Conservation (phyloP, 2,329 filamentous ascomycete genomes). For the Paramyrothecium roridum region DNA sequence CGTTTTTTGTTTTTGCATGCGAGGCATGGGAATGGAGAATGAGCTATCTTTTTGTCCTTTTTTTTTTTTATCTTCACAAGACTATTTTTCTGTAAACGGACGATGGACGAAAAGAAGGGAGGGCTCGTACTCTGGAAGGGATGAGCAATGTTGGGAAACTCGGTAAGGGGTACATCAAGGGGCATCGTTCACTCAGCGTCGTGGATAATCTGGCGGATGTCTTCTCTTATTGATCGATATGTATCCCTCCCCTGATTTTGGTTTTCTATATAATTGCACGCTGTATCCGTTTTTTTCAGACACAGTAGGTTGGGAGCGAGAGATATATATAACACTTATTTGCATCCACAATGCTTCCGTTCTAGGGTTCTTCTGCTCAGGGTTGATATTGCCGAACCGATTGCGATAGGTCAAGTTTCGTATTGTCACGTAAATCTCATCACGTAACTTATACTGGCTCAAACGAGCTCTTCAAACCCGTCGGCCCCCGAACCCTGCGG, state of each 20-base stretch:
- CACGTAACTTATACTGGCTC: neutral
- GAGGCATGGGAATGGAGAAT: slow-evolving; percentile 4
- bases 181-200: slow-evolving; percentile 10
- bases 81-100: slow-evolving; percentile 4
- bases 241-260: slow-evolving; percentile 3
- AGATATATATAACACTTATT: neutral
- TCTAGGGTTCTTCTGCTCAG: too few relatives aligned
- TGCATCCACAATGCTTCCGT: neutral
- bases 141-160: slow-evolving; percentile 16
- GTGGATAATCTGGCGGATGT: slow-evolving; percentile 15
- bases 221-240: slow-evolving; percentile 2
- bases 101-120: slow-evolving; percentile 9
- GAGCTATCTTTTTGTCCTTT: slow-evolving; percentile 3
- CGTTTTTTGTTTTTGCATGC: slow-evolving; percentile 3
- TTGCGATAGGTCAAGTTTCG: too few relatives aligned
- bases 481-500: slow-evolving; percentile 1
- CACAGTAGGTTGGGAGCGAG: neutral
- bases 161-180: slow-evolving; percentile 3
- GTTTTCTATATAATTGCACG: neutral
- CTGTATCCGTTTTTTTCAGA: neutral
- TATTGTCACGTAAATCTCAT: neutral
- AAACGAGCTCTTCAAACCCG: neutral
- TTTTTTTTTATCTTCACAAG: too few relatives aligned
- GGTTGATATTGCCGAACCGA: too few relatives aligned
- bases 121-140: slow-evolving; percentile 23